Evolutionary conservation across 306 rosid species (phyloP).

Genomic region (Alnus rubra): DNA sequence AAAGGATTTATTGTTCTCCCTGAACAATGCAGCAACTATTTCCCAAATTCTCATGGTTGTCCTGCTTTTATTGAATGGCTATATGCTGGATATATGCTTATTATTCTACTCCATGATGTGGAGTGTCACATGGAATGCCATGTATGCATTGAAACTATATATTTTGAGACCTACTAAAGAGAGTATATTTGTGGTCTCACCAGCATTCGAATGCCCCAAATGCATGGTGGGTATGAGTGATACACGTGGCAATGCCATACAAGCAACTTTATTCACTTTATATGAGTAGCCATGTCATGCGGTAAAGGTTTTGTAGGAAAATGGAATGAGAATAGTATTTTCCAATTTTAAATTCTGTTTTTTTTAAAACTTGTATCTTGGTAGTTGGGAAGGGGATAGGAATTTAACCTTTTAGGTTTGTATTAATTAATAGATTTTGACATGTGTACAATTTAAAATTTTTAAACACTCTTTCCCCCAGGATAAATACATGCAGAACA

Average conservation of each 20-base stretch:
- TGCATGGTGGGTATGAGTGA: neutral
- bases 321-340: neutral
- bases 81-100: neutral
- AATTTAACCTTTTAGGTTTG: slow-evolving; percentile 4
- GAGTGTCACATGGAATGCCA: neutral
- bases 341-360: neutral
- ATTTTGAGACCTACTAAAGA: neutral
- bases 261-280: neutral
- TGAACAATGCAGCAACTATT: too few species aligned
- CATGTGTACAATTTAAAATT: slow-evolving; percentile 9
- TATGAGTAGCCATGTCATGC: neutral
- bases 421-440: neutral
- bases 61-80: neutral
- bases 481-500: slow-evolving; percentile 99
- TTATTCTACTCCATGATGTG: neutral
- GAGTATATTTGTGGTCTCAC: neutral
- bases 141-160: neutral
- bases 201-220: neutral
- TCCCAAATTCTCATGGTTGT: neutral
- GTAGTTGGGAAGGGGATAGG: neutral
- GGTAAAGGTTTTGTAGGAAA: neutral
- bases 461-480: slow-evolving; percentile 34
- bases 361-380: neutral
- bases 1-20: neutral
- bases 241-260: neutral